Conservation (phyloP, 495 filamentous ascomycete genomes). For the Ascodesmis nigricans region DNA sequence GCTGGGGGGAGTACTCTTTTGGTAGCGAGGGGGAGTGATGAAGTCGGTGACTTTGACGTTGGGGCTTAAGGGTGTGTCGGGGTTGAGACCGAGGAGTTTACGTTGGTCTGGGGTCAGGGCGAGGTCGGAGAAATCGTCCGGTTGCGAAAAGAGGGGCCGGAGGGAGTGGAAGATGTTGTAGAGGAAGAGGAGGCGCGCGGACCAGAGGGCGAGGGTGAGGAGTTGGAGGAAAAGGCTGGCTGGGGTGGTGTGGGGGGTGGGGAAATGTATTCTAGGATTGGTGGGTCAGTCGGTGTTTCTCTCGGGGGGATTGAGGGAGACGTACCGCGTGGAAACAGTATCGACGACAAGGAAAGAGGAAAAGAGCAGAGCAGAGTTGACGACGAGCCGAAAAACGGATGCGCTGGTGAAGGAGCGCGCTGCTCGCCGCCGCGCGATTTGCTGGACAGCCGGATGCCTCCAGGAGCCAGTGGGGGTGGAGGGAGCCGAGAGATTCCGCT, state of each 20-base stretch:
- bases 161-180: conserved; percentile 43
- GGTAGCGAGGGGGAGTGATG: conserved; percentile 73
- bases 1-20: conserved; percentile 39
- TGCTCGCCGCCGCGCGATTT: conserved; percentile 53
- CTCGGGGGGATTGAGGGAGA: too few relatives aligned
- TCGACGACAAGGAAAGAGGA: conserved; percentile 23
- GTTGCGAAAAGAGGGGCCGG: conserved; percentile 42
- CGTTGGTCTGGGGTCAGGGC: conserved; percentile 79
- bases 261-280: conserved; percentile 14
- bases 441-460: conserved; percentile 61
- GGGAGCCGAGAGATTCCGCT: conserved; percentile 6
- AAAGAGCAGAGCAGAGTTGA: conserved; percentile 37
- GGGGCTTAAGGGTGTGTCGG: conserved; percentile 39
- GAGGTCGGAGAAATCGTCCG: conserved; percentile 64
- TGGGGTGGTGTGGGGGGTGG: conserved; percentile 22
- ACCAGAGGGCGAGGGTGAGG: conserved; percentile 23
- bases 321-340: too few relatives aligned
- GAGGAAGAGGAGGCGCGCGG: conserved; percentile 36
- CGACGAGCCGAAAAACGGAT: conserved; percentile 40
- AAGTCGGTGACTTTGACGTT: conserved; percentile 28
- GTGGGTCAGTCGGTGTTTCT: too few relatives aligned
- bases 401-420: conserved; percentile 48
- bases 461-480: conserved; percentile 48
- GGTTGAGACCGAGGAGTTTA: conserved; percentile 57
- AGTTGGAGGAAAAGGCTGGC: conserved; percentile 1